These are phyloP conservation scores for Botryosphaeria dothidea DNA, from an alignment of 2,329 filamentous ascomycete genomes.

Conservation along the genomic window DNA sequence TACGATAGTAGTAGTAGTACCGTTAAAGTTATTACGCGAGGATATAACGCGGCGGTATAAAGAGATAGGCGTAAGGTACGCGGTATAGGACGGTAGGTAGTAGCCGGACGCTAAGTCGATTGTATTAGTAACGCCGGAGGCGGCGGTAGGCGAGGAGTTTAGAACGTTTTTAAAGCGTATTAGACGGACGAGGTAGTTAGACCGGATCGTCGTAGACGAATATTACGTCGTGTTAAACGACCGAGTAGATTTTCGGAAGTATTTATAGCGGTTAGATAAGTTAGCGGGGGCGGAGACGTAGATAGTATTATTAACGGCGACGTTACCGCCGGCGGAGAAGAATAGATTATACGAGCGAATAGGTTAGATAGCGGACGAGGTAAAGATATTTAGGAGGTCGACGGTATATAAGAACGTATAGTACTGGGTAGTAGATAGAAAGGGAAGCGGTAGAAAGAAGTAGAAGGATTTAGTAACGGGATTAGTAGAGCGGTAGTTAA, in stretches of 20 bases:
- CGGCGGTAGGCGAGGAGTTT: constrained; percentile 27
- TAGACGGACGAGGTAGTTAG: constrained; percentile 22
- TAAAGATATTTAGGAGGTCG: background rate
- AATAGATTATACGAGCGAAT: background rate
- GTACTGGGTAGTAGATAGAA: background rate
- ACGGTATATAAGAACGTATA: background rate
- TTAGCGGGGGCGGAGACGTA: constrained; percentile 23
- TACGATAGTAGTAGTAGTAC: constrained; percentile 27
- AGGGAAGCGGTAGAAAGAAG: background rate
- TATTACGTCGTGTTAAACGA: constrained; percentile 27
- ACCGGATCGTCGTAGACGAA: constrained; percentile 27
- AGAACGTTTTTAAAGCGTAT: constrained; percentile 25
- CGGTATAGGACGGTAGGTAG: constrained; percentile 24
- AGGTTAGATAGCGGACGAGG: background rate
- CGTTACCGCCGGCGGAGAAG: constrained; percentile 21
- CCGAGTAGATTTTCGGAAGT: constrained; percentile 20
- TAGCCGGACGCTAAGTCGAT: constrained; percentile 23
- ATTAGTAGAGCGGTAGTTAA: background rate
- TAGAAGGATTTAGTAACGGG: too few species aligned
- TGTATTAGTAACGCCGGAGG: too few species aligned
- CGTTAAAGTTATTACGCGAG: constrained; percentile 25
- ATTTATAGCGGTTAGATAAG: constrained; percentile 24
- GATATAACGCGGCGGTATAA: constrained; percentile 26
- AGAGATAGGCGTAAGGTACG: constrained; percentile 20
- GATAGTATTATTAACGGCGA: constrained; percentile 28